phyloP scores from a whole-genome alignment of 371 early-diverging fungal species.

The Apophysomyces ossiformis region DNA sequence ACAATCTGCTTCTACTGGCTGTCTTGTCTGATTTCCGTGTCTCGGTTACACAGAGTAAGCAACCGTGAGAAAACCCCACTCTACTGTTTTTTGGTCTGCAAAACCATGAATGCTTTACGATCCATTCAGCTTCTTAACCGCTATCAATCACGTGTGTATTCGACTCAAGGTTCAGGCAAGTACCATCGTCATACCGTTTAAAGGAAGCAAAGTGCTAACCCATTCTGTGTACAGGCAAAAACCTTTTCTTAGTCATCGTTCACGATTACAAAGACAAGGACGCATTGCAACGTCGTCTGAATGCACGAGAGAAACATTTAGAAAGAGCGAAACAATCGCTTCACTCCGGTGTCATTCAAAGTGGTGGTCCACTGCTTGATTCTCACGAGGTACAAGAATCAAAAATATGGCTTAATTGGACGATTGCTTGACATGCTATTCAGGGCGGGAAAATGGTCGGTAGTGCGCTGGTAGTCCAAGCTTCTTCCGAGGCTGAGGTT shows the following conservation, averaged over 20 bases:
- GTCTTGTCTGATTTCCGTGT: too few species aligned
- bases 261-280: conserved; percentile 21
- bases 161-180: not conserved
- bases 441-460: conserved; percentile 55
- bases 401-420: not conserved
- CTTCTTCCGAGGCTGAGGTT: conserved; percentile 48
- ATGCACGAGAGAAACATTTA: conserved; percentile 22
- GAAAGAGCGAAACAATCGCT: conserved; percentile 13
- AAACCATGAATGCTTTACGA: conserved; percentile 4
- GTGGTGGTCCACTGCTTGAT: conserved; percentile 23
- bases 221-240: not conserved
- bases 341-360: conserved; percentile 11
- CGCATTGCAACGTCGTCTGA: conserved; percentile 20
- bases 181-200: conserved; percentile 7
- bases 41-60: not conserved
- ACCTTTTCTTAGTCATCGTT: conserved; percentile 24
- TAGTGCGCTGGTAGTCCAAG: conserved; percentile 54
- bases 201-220: too few species aligned
- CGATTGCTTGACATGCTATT: not conserved
- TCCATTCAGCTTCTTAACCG: not conserved
- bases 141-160: not conserved
- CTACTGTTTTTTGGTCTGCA: not conserved
- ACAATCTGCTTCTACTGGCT: too few species aligned
- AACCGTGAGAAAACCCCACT: not conserved
- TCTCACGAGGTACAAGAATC: conserved; percentile 18